Evolutionary conservation across 2,329 filamentous ascomycete genomes (phyloP), one percentile per base, ranked within the genome.

Genomic region (Fusarium chuoi): DNA sequence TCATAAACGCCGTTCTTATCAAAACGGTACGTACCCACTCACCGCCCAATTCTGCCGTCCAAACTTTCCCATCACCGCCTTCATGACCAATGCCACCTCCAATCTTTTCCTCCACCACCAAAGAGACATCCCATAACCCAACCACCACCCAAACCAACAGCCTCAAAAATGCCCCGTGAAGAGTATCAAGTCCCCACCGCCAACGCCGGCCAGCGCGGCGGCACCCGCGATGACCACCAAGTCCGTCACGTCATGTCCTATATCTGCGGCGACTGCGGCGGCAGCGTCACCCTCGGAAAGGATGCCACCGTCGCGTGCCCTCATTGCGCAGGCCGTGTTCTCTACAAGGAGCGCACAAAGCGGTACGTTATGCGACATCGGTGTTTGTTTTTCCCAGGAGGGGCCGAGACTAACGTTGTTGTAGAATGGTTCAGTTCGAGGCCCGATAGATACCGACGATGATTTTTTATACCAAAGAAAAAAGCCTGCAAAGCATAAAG

Each of bases 281-380:
- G 81, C 60, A 80, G 78, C 79, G 82, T 83, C 70, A 81, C 81
- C 63, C 82, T 84, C 74, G 77, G 78, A 67, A 83, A 83, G 79
- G 85, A 85, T 67, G 88, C 88, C 55, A 86, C 90, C n/a, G 83
- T 84, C 56, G 83, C 83, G 28, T 84, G 83, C 75, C 81, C 83
- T 65, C 83, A 85, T 72, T 99, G 96, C 83, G 96, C 96, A 13
- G 96, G 98, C 80, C 92, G 96, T 75, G 95, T 99, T 70, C 85
- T 99, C 76, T 98, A 98, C 85, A 99, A 99, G 90, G 94, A 98
- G 89, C 87, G 96, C 81, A 99, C 96, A 49, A 98, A 97, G 88
- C 91, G 96, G 96, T 98, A 82, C 84, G 92, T 85, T 33, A 33
- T 33, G 30, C 30, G 30, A 33, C 13, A 33, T 12, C 13, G 30